Evolutionary conservation across 2,329 filamentous ascomycete species (phyloP), one percentile per base, ranked within the genome.

Genomic region (Sclerotinia nivalis): DNA sequence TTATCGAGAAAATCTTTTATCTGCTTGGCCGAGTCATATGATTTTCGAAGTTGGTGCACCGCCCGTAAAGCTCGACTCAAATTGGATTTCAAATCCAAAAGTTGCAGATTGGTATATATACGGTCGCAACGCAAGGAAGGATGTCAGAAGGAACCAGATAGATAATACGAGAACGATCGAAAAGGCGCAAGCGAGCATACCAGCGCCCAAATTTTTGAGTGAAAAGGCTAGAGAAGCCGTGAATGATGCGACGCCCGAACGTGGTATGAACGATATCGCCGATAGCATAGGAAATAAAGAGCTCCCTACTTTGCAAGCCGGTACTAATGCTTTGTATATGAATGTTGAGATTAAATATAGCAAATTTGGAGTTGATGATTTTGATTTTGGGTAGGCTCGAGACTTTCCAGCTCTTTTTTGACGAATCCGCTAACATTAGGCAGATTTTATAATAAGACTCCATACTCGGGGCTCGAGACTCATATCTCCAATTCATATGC

Each of bases 291-390:
- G 88, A n/a, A 88, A 90, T 50, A 83, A 88, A 69, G 89, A 91
- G 68, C 83, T 95, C 4, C 90, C 92, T 72, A 90, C 91, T 73
- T 87, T 91, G 69, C 91, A 93, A 73, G 88, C 91, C 54, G 93
- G 97, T 69, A 91, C 96, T 6, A 91, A 95, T 31, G 87, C 92
- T 12, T 93, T 96, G 83, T 99, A 99, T 80, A 90, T 92, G 73
- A 94, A 93, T 76, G 92, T 97, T 15, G 95, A 98, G 80, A 99
- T 99, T 82, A 97, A 97, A 79, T 99, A 98, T 83, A 97, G 95
- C 84, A 96, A 93, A 78, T 99, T 97, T 80, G 96, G 96, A 28
- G 93, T 99, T n/a, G 95, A 98, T 77, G 96, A 99, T 80, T 99
- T 99, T 79, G 96, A 99, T 80, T 99, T 99, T 81, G 91, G 91